Conservation (phyloP, 441 rosid species). For the Brassica hybrid region DNA sequence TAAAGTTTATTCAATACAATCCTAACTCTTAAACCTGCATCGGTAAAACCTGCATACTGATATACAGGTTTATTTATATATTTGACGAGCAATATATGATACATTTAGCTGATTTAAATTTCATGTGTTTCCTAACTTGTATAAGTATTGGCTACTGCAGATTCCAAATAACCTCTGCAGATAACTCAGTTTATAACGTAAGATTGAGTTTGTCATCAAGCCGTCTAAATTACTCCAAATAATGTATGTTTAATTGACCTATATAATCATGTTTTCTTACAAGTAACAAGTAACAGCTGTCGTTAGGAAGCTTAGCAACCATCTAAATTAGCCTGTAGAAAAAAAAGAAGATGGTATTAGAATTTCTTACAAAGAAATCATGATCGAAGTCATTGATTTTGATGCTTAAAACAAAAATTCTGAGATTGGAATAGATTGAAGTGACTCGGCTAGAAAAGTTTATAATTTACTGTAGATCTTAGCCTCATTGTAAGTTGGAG, state of each 20-base stretch:
- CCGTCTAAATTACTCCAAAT: background rate
- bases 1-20: background rate
- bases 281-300: background rate
- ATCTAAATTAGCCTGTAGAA: background rate
- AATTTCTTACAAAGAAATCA: background rate
- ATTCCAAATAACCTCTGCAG: background rate
- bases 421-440: slow-evolving; percentile 32
- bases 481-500: slow-evolving; percentile 46
- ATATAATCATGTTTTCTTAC: background rate
- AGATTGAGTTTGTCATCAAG: slow-evolving; percentile 10
- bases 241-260: background rate
- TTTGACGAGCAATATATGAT: background rate
- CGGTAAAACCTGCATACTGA: no score
- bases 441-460: slow-evolving; percentile 28
- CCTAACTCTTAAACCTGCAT: background rate
- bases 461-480: slow-evolving; percentile 13
- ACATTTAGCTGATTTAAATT: background rate
- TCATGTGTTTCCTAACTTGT: background rate
- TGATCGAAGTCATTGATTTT: slow-evolving; percentile 20
- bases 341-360: background rate
- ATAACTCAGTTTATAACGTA: background rate
- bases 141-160: background rate
- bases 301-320: background rate
- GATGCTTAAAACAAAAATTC: slow-evolving; percentile 23
- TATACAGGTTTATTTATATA: background rate